Evolutionary conservation across 2,329 filamentous ascomycete species (phyloP).

Genomic region (Sclerotinia glacialis): DNA sequence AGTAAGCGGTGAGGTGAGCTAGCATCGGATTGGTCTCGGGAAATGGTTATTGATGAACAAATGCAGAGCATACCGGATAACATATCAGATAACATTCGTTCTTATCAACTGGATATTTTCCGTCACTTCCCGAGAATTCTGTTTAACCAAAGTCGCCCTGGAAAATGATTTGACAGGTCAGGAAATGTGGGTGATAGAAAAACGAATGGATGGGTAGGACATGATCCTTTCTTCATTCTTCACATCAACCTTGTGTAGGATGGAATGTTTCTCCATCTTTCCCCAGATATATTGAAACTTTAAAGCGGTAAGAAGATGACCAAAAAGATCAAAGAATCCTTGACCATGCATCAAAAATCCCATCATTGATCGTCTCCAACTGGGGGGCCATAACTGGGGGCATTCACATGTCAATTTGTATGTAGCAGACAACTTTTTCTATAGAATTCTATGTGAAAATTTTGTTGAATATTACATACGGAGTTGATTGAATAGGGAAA

Average conservation of each 20-base stretch:
- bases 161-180: not conserved
- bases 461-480: not conserved
- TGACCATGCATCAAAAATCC: not conserved
- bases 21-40: too few relatives aligned
- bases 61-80: not conserved
- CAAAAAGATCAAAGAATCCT: not conserved
- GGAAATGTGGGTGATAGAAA: not conserved
- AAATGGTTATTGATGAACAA: too few relatives aligned
- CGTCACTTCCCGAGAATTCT: not conserved
- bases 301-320: not conserved
- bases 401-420: slow-evolving; percentile 10
- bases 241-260: not conserved
- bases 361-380: not conserved
- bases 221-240: not conserved
- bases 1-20: slow-evolving; percentile 20
- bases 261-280: not conserved
- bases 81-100: not conserved
- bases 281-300: slow-evolving; percentile 2
- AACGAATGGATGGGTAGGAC: not conserved
- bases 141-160: not conserved
- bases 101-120: slow-evolving; percentile 5
- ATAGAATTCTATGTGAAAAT: slow-evolving; percentile 5
- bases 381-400: not conserved
- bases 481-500: not conserved
- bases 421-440: not conserved